Conservation (phyloP, 164 flowering plant species). For the Vitis riparia region DNA sequence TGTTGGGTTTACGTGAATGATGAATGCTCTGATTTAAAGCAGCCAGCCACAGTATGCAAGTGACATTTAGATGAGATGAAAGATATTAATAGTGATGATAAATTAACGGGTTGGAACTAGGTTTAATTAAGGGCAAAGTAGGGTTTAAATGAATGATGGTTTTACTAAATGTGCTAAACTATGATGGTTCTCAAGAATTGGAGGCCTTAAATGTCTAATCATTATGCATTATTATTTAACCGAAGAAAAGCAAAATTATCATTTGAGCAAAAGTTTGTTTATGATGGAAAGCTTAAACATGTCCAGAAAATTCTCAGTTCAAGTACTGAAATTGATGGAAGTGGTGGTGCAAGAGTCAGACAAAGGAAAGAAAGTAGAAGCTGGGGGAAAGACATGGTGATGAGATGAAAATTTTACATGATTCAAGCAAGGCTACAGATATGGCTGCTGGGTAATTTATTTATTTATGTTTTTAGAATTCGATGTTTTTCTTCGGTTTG, state of each 20-base stretch:
- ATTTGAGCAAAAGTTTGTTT: slow-evolving; percentile 69
- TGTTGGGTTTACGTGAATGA: too few relatives aligned
- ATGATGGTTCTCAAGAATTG: slow-evolving; percentile 60
- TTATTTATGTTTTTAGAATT: not conserved
- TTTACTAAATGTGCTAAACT: slow-evolving; percentile 5
- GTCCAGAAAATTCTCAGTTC: slow-evolving; percentile 73
- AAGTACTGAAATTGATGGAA: slow-evolving; percentile 54
- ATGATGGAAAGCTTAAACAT: slow-evolving; percentile 79
- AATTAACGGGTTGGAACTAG: too few relatives aligned
- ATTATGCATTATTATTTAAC: slow-evolving; percentile 74
- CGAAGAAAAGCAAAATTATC: slow-evolving; percentile 81
- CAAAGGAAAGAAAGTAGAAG: slow-evolving; percentile 84
- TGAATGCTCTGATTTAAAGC: too few relatives aligned
- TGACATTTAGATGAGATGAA: too few relatives aligned
- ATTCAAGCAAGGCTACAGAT: slow-evolving; percentile 91
- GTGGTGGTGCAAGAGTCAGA: slow-evolving; percentile 38
- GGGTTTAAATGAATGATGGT: not conserved
- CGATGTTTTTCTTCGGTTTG: not conserved
- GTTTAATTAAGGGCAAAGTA: too few relatives aligned
- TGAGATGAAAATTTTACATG: slow-evolving; percentile 76
- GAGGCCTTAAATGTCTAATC: slow-evolving; percentile 81
- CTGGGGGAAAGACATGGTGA: slow-evolving; percentile 41
- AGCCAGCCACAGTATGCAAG: too few relatives aligned
- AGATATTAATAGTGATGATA: too few relatives aligned
- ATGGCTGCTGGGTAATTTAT: slow-evolving; percentile 91